Base-by-base conservation (phyloP, 108 stramenopile genomes). In the Discostella pseudostelligera region DNA sequence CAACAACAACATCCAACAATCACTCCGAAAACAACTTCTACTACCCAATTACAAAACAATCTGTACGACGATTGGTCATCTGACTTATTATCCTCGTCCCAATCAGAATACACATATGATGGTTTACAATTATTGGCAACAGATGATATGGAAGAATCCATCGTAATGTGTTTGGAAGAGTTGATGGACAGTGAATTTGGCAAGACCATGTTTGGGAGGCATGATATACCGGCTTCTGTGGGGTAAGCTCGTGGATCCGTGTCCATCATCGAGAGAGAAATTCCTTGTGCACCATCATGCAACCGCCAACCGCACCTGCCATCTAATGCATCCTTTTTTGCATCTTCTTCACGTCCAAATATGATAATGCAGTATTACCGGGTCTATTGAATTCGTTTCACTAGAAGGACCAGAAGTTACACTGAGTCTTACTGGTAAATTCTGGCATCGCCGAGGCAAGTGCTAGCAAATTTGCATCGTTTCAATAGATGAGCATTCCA, bases 121-220 rank as follows among this genome's bases (percentile, higher is more conserved):
- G 71, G 73, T 37, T 28, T 77, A 16, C 57, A 58, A 36, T 10
- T 74, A 28, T 50, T 68, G 10, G n/a, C 50, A 3, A 11, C 26
- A 3, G 56, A 42, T 49, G 50, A 50, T 29, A 80, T 81, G 44
- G 89, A 90, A 70, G 86, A 84, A 21, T 78, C 83, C 39, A 72
- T 87, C 9, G 76, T 59, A 21, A 43, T 49, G 14, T 84, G 83
- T 56, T 65, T 90, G 21, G 80, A 87, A 35, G 83, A 85, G 57
- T 82, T 87, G 10, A 61, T 86, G 59, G 80, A 87, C 0, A 79
- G 76, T 35, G 84, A 90, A 8, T 86, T 84, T 62, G 89, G 89
- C 9, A 71, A 80, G 57, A 76, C 76, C 49, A 90, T 90, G 89
- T 90, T 90, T 72, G 89, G 89, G 11, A 60, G 74, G 58, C 86